phyloP scores from a whole-genome alignment of 192 early-diverging fungal species.

The Funneliformis mosseae region DNA sequence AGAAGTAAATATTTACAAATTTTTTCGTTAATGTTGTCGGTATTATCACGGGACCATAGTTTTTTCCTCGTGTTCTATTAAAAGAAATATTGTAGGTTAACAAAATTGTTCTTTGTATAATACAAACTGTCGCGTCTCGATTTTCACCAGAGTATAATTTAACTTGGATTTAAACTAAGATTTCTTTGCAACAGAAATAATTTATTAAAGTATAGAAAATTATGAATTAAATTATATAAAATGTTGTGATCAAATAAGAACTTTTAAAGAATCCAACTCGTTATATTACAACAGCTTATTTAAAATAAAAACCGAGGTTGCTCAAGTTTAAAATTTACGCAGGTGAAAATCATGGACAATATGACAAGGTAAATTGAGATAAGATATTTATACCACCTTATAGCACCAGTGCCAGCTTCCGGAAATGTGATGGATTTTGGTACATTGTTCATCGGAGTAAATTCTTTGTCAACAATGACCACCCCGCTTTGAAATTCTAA shows the following conservation, averaged over 20 bases:
- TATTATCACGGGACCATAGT: conserved; percentile 36
- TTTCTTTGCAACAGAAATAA: background rate
- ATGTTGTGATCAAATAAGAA: background rate
- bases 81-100: background rate
- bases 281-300: background rate
- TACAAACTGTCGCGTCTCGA: background rate
- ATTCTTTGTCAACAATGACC: conserved; percentile 32
- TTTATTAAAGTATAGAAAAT: background rate
- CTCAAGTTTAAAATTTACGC: background rate
- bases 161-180: background rate
- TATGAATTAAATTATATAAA: background rate
- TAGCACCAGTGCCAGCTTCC: background rate
- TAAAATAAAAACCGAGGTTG: too few species aligned
- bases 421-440: background rate
- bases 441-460: conserved; percentile 4
- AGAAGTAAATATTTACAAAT: conserved; percentile 32
- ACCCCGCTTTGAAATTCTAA: conserved; percentile 25
- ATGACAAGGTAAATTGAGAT: background rate
- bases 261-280: background rate
- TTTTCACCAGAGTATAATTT: background rate
- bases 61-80: background rate
- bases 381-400: background rate
- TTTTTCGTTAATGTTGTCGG: conserved; percentile 47
- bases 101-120: background rate
- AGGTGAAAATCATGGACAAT: background rate